phyloP scores from a whole-genome alignment of 148 eudicot species.

The Spergularia marina region DNA sequence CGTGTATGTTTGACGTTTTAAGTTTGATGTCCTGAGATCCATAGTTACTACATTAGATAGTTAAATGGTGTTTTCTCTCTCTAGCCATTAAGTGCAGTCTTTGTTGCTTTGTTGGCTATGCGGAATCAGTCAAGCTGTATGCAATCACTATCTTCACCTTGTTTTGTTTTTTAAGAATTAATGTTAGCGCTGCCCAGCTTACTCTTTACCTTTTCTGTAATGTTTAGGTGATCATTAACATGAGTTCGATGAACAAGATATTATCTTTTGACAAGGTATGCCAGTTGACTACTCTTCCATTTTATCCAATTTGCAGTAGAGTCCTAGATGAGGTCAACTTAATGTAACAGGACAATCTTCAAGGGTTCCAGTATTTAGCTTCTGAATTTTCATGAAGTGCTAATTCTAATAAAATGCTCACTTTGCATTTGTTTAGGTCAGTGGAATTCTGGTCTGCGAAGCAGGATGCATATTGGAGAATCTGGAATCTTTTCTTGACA shows the following conservation, averaged over 20 bases:
- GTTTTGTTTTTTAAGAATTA: not conserved
- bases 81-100: not conserved
- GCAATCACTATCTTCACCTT: not conserved
- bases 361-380: not conserved
- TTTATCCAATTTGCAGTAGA: not conserved
- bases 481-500: constrained; percentile 76
- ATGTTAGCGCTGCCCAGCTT: not conserved
- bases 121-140: not conserved
- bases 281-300: not conserved
- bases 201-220: not conserved
- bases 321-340: not conserved
- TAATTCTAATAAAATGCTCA: constrained; percentile 15
- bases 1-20: not conserved
- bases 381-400: not conserved
- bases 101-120: not conserved
- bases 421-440: constrained; percentile 46
- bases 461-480: constrained; percentile 99
- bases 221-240: constrained; percentile 71
- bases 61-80: not conserved
- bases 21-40: not conserved
- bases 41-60: not conserved
- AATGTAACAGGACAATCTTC: not conserved
- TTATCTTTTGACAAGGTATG: constrained; percentile 87
- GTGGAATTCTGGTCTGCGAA: constrained; percentile 95
- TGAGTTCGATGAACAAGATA: constrained; percentile 69